Percentiles rank a stretch among this genome's conserved stretches.
Evolutionary conservation across 2,329 filamentous ascomycete species (phyloP).

Genomic region (Diaporthe batatas): DNA sequence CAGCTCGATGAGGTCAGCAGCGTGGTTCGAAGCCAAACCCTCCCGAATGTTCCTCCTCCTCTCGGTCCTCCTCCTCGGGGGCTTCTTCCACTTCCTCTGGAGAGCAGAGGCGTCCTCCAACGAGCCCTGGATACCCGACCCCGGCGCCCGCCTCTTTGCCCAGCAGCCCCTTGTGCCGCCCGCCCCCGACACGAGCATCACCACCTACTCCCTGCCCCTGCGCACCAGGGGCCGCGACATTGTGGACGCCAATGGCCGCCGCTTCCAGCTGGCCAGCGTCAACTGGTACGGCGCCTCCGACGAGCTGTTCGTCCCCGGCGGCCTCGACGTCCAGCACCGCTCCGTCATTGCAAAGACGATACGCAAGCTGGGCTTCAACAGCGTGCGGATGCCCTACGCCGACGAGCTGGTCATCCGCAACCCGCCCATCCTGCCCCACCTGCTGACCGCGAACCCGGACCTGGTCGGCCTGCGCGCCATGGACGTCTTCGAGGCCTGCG

Average conservation of each 20-base stretch:
- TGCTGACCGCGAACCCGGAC: constrained; percentile 71
- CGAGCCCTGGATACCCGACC: constrained; percentile 64
- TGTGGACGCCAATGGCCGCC: constrained; percentile 67
- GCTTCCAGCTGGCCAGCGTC: constrained; percentile 73
- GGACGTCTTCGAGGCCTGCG: constrained; percentile 72
- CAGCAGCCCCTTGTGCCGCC: constrained; percentile 62
- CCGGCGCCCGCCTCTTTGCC: constrained; percentile 60
- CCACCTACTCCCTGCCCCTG: constrained; percentile 68
- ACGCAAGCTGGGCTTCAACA: constrained; percentile 75
- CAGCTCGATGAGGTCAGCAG: constrained; percentile 37
- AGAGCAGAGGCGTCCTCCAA: constrained; percentile 58
- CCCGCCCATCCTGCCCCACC: constrained; percentile 63
- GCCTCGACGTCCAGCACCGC: constrained; percentile 74
- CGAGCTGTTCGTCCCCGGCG: constrained; percentile 73
- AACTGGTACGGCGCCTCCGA: constrained; percentile 82
- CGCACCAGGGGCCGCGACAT: constrained; percentile 71
- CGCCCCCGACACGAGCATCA: constrained; percentile 57
- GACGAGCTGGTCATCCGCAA: constrained; percentile 76
- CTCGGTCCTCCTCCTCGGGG: constrained; percentile 53
- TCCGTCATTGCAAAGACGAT: constrained; percentile 71
- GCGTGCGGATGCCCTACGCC: constrained; percentile 76
- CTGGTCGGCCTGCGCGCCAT: constrained; percentile 68
- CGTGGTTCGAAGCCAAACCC: constrained; percentile 38
- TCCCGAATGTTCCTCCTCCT: constrained; percentile 55
- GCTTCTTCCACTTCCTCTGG: constrained; percentile 59